Percentiles rank a stretch among this genome's conserved stretches.
These are phyloP conservation scores for Acanthamoeba quina DNA, from an alignment of 208 protist species.

Conservation along the genomic window DNA sequence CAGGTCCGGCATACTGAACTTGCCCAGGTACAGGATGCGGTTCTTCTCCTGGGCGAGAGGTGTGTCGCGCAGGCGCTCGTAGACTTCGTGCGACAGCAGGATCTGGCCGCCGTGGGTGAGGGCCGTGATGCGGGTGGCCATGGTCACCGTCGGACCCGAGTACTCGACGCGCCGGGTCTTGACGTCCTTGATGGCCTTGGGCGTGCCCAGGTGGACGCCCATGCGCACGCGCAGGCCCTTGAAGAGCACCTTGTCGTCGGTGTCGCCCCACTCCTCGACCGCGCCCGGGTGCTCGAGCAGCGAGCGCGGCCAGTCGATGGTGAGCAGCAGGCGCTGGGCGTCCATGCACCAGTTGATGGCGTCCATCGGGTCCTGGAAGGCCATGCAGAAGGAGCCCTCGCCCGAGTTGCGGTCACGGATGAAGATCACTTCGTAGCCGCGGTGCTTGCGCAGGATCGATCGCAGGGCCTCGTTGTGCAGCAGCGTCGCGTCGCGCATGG, in stretches of 20 bases:
- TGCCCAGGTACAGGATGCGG: neutral
- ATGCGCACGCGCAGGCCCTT: neutral
- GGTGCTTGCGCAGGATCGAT: neutral
- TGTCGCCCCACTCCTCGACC: neutral
- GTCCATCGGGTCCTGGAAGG: too few species aligned
- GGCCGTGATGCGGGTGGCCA: neutral
- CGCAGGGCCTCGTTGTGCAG: neutral
- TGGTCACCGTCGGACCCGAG: neutral
- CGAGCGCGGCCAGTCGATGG: too few species aligned
- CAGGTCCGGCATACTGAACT: neutral
- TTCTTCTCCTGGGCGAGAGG: neutral
- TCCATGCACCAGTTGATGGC: too few species aligned
- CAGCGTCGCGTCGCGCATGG: neutral
- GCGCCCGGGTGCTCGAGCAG: conserved; percentile 9
- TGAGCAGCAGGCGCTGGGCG: too few species aligned
- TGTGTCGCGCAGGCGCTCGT: neutral
- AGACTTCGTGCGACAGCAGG: neutral
- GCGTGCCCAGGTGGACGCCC: neutral
- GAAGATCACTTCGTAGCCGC: conserved; percentile 10
- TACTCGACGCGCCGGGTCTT: conserved; percentile 9
- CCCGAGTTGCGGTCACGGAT: neutral
- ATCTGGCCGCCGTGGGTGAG: too few species aligned
- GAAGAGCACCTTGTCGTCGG: neutral
- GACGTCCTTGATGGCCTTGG: neutral
- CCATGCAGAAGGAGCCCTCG: conserved; percentile 40